Evolutionary conservation across 441 rosid genomes (phyloP).

Genomic region (Manihot esculenta): DNA sequence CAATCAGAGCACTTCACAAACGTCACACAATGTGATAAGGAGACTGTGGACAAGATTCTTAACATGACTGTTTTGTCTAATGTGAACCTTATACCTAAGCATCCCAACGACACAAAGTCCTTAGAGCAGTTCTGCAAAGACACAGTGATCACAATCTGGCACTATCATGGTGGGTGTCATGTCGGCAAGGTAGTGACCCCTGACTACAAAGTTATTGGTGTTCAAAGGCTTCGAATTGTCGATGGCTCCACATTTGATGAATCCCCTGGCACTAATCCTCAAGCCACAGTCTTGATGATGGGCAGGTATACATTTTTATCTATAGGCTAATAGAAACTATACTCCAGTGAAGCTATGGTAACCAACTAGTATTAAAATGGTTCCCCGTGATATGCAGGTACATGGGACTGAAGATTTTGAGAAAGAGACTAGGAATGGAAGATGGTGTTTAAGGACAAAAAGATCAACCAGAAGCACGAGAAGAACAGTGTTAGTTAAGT

Average conservation of each 20-base stretch:
- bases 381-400: slow-evolving; percentile 55
- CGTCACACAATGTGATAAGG: slow-evolving; percentile 52
- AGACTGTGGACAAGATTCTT: slow-evolving; percentile 59
- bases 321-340: no score
- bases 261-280: slow-evolving; percentile 98
- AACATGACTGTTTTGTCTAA: slow-evolving; percentile 70
- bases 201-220: slow-evolving; percentile 62
- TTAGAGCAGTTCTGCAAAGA: slow-evolving; percentile 94
- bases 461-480: slow-evolving; percentile 16
- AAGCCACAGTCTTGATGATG: slow-evolving; percentile 93
- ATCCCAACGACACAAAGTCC: slow-evolving; percentile 74
- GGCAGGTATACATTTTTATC: slow-evolving; percentile 51
- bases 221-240: slow-evolving; percentile 65
- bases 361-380: background rate
- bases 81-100: slow-evolving; percentile 76
- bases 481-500: slow-evolving; percentile 8
- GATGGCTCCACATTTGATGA: slow-evolving; percentile 81
- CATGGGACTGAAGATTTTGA: slow-evolving; percentile 86
- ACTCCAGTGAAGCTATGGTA: background rate
- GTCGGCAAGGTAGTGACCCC: slow-evolving; percentile 73
- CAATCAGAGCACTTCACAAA: slow-evolving; percentile 61
- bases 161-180: slow-evolving; percentile 93
- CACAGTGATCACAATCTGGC: slow-evolving; percentile 97
- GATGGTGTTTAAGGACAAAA: slow-evolving; percentile 44
- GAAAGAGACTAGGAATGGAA: slow-evolving; percentile 62